These are phyloP conservation scores for Acrocalymma vagum DNA, from an alignment of 2,329 filamentous ascomycete species.

Conservation along the genomic window DNA sequence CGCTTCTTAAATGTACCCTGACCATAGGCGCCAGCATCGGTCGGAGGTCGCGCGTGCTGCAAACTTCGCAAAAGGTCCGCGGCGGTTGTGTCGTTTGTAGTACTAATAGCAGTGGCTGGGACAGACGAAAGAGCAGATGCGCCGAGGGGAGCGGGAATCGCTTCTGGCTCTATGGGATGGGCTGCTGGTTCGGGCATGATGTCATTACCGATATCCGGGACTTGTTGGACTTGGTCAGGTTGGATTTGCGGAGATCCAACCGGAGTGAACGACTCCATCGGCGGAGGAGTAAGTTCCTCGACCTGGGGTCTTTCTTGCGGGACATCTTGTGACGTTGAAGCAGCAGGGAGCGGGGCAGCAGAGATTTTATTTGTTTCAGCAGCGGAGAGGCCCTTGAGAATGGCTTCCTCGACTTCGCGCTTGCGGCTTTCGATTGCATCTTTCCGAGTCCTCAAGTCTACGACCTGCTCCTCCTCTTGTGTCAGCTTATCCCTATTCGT, in stretches of 20 bases:
- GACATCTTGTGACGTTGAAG: slow-evolving; percentile 21
- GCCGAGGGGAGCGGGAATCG: slow-evolving; percentile 29
- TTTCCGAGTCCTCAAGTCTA: slow-evolving; percentile 72
- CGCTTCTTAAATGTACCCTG: slow-evolving; percentile 44
- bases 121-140: slow-evolving; percentile 25
- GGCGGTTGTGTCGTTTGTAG: slow-evolving; percentile 24
- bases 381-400: slow-evolving; percentile 81
- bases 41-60: slow-evolving; percentile 31
- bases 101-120: slow-evolving; percentile 32
- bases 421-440: slow-evolving; percentile 81
- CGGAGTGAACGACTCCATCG: slow-evolving; percentile 65
- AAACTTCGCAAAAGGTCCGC: slow-evolving; percentile 42
- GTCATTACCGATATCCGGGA: slow-evolving; percentile 36
- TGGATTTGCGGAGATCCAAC: slow-evolving; percentile 60
- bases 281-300: slow-evolving; percentile 86
- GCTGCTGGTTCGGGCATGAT: slow-evolving; percentile 33
- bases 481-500: slow-evolving; percentile 74
- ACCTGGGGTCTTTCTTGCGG: slow-evolving; percentile 76
- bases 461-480: slow-evolving; percentile 72
- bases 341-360: slow-evolving; percentile 45
- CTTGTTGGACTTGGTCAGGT: too few species aligned
- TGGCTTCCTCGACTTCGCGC: slow-evolving; percentile 86
- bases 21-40: slow-evolving; percentile 30
- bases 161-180: slow-evolving; percentile 34
- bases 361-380: slow-evolving; percentile 61